Evolutionary conservation across 768 basidiomycete species (phyloP).

Genomic region (Tricholoma saponaceum): DNA sequence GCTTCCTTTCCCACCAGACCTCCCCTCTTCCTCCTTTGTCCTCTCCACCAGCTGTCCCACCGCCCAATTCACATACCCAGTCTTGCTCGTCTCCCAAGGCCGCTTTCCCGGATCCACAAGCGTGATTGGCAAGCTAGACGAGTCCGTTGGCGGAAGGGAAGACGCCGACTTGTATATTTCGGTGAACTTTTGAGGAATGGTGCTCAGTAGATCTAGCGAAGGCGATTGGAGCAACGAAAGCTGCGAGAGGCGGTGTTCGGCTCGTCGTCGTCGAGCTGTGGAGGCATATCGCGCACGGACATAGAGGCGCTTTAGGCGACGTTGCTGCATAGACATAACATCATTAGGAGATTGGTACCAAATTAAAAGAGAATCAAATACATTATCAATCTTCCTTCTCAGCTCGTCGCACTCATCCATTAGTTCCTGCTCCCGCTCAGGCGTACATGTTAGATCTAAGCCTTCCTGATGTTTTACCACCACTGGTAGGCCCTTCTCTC

Average conservation of each 20-base stretch:
- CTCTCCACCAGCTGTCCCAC: constrained; percentile 46
- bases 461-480: constrained; percentile 75
- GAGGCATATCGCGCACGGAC: constrained; percentile 49
- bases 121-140: constrained; percentile 30
- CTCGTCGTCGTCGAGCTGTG: constrained; percentile 40
- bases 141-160: constrained; percentile 43
- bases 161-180: constrained; percentile 45
- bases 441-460: constrained; percentile 57
- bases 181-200: constrained; percentile 36
- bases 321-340: constrained; percentile 43
- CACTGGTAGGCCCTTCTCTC: constrained; percentile 50
- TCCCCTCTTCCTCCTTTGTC: constrained; percentile 15
- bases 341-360: not conserved
- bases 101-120: constrained; percentile 60
- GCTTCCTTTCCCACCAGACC: constrained; percentile 12
- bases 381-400: constrained; percentile 63
- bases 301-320: constrained; percentile 56
- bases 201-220: constrained; percentile 33
- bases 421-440: constrained; percentile 57
- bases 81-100: constrained; percentile 72
- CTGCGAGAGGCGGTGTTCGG: constrained; percentile 36
- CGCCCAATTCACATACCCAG: constrained; percentile 80
- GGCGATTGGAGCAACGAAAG: constrained; percentile 41
- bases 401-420: constrained; percentile 67
- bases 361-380: constrained; percentile 21